A percentile compares a stretch with the other conserved stretches of the same genome.
Evolutionary conservation across 441 rosid genomes (phyloP).

Genomic region (Pelargonium fulgidum): DNA sequence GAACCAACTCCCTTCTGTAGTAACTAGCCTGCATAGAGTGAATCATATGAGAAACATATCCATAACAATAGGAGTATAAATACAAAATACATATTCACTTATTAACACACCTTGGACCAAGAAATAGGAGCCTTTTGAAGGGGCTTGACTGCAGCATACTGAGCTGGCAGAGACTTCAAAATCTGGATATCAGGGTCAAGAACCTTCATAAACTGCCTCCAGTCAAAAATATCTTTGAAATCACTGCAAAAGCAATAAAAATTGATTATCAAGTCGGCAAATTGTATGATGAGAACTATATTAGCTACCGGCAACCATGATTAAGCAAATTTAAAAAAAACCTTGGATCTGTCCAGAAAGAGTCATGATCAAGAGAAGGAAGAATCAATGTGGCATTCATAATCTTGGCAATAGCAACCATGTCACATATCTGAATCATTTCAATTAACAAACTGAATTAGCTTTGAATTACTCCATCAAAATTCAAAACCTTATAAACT

Average conservation of each 20-base stretch:
- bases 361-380: conserved; percentile 82
- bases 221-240: conserved; percentile 88
- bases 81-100: conserved; percentile 2
- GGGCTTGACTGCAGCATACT: conserved; percentile 47
- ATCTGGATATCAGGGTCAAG: conserved; percentile 66
- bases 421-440: conserved; percentile 70
- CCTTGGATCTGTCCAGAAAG: conserved; percentile 98
- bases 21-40: conserved; percentile 67
- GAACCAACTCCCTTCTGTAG: conserved; percentile 64
- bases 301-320: not conserved
- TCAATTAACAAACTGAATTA: conserved; percentile 12
- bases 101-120: conserved; percentile 82
- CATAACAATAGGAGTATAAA: not conserved
- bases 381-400: conserved; percentile 97
- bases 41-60: conserved; percentile 14
- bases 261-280: not conserved
- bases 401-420: conserved; percentile 89
- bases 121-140: conserved; percentile 80
- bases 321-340: conserved; percentile 17
- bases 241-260: conserved; percentile 39
- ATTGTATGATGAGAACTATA: not conserved
- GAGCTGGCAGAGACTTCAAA: conserved; percentile 66
- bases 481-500: conserved; percentile 7
- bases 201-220: conserved; percentile 74
- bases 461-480: not conserved